Evolutionary conservation across 2,329 filamentous ascomycete species (phyloP).

Genomic region (Cladosporium oxysporum): DNA sequence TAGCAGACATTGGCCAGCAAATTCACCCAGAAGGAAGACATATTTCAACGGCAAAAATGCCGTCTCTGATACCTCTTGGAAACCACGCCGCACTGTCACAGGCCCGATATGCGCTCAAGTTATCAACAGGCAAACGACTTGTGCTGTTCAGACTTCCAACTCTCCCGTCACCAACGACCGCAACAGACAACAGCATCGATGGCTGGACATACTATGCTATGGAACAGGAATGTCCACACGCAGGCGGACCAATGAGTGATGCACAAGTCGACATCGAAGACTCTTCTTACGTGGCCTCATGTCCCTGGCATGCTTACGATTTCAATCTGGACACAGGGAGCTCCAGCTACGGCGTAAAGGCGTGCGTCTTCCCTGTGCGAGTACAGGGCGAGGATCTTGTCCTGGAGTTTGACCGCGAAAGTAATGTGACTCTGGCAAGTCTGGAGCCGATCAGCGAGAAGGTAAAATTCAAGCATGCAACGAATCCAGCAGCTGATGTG

Average conservation of each 20-base stretch:
- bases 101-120: conserved; percentile 20
- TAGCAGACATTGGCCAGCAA: not conserved
- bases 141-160: conserved; percentile 23
- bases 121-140: conserved; percentile 22
- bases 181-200: conserved; percentile 17
- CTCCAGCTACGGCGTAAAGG: conserved; percentile 24
- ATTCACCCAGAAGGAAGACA: not conserved
- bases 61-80: conserved; percentile 14
- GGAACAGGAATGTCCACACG: conserved; percentile 23
- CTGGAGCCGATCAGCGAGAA: conserved; percentile 22
- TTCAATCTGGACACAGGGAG: conserved; percentile 22
- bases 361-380: conserved; percentile 21
- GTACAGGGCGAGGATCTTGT: conserved; percentile 4
- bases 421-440: conserved; percentile 5
- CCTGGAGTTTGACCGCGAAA: conserved; percentile 6
- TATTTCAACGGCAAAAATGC: not conserved
- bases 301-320: conserved; percentile 25
- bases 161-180: not conserved
- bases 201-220: conserved; percentile 25
- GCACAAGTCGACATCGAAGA: conserved; percentile 24
- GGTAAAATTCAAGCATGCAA: conserved; percentile 23
- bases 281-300: conserved; percentile 23
- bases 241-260: conserved; percentile 23
- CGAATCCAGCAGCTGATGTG: conserved; percentile 7
- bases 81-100: conserved; percentile 12